Percentiles rank a stretch among this genome's conserved stretches.
Conservation (phyloP, 371 early-diverging fungal genomes). For the Mortierella sp. region DNA sequence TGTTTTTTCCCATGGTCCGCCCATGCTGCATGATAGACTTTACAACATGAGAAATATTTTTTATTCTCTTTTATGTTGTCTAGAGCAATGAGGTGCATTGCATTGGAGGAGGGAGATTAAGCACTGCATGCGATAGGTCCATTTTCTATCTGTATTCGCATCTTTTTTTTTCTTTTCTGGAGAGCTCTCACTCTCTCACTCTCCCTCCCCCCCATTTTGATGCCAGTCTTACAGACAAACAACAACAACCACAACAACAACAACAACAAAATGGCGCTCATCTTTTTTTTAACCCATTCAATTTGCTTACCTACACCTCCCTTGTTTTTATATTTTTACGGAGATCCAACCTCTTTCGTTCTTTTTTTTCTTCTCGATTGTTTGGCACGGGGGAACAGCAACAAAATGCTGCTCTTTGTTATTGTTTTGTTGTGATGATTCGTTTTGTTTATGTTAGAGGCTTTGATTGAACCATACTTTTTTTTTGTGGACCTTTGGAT, state of each 20-base stretch:
- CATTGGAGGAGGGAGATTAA: not conserved
- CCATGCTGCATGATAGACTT: not conserved
- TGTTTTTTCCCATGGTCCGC: not conserved
- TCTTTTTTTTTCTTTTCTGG: not conserved
- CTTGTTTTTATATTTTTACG: not conserved
- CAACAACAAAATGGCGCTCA: conserved; percentile 1
- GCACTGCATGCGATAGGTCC: conserved; percentile 10
- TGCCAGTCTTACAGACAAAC: not conserved
- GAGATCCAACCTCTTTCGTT: conserved; percentile 1
- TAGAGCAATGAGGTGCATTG: not conserved
- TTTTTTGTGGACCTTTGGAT: conserved; percentile 7
- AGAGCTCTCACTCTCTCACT: not conserved
- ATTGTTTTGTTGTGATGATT: no score
- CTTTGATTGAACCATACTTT: not conserved
- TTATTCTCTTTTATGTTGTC: not conserved
- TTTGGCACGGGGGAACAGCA: not conserved
- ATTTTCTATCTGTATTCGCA: not conserved
- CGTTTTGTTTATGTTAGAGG: not conserved
- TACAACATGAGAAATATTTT: not conserved
- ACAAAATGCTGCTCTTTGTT: not conserved
- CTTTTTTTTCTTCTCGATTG: not conserved
- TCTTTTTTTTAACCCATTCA: no score
- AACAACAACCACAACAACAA: not conserved
- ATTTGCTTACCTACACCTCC: conserved; percentile 4
- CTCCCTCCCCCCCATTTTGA: no score